Evolutionary conservation across 148 eudicot species (phyloP), one percentile per base, ranked within the genome.

Genomic region (Arbutus unedo): DNA sequence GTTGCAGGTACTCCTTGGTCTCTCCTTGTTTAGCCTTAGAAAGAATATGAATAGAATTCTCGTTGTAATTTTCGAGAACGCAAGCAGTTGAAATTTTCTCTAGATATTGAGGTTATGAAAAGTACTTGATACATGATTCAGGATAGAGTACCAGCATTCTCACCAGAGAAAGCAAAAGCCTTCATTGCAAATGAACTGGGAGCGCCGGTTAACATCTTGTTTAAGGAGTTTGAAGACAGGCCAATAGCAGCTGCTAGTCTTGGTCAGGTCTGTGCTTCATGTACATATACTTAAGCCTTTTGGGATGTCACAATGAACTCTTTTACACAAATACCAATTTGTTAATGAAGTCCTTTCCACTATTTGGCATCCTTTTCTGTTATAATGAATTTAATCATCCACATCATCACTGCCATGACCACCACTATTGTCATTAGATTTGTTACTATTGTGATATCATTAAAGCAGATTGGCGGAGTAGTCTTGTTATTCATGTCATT

Each of bases 181-280:
- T 91, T 97, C 80, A 93, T 97, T 77, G 86, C 89, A 67, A 85
- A 84, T 80, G 98, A 97, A 84, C 88, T 97, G 81, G 98, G 98
- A 81, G 96, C 94, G 60, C 95, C 99, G 38, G 92, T 94, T 43
- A 86, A 91, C 38, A 47, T 92, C 49, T 88, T 97, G 4, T 97
- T 91, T 81, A 91, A 81, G 90, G 97, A 89, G 85, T 97, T 97
- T 88, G 98, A 97, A 91, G 99, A 97, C 25, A 89, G 77, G 82
- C 98, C 99, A 45, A 92, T 94, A 84, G 97, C 99, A 81, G 98
- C 99, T 73, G 99, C 99, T 89, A 97, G 99, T 88, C 98, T 96
- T 91, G 99, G 99, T 86, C 99, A 97, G 99, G 99, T 97, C 83
- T 81, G 80, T 86, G 87, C 76, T 84, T 68, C 60, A 80, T 85